These are phyloP conservation scores for Magnolia sinica DNA, from an alignment of 164 flowering plant species.

Conservation along the genomic window DNA sequence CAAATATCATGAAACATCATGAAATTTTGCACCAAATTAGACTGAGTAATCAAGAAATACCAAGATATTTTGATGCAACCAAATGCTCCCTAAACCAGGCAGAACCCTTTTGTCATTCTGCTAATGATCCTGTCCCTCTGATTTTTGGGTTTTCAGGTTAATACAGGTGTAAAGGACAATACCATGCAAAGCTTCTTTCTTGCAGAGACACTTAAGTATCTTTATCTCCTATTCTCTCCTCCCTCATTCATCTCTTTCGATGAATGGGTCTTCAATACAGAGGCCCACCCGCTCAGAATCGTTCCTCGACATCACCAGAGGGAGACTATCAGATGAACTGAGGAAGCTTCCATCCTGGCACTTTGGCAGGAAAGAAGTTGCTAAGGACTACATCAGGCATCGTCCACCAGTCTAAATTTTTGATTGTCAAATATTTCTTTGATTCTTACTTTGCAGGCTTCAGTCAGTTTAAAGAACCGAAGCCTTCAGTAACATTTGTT, in stretches of 20 bases:
- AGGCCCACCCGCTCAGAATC: slow-evolving; percentile 92
- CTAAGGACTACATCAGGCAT: too few species aligned
- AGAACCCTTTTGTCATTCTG: too few species aligned
- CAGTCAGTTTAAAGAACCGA: too few species aligned
- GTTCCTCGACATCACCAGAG: slow-evolving; percentile 35
- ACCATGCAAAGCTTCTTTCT: slow-evolving; percentile 98
- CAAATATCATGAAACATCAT: too few species aligned
- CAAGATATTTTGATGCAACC: too few species aligned
- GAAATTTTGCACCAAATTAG: too few species aligned
- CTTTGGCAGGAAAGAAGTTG: slow-evolving; percentile 57
- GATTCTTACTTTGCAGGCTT: too few species aligned
- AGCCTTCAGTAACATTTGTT: too few species aligned
- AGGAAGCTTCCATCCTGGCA: slow-evolving; percentile 29
- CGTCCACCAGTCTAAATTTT: too few species aligned
- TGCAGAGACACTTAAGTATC: slow-evolving; percentile 92
- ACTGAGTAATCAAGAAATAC: too few species aligned
- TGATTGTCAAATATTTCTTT: too few species aligned
- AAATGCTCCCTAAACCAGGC: too few species aligned
- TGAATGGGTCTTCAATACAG: slow-evolving; percentile 96
- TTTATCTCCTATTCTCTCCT: slow-evolving; percentile 88
- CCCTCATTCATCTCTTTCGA: slow-evolving; percentile 69
- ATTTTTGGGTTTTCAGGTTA: slow-evolving; percentile 43
- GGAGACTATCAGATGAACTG: slow-evolving; percentile 15
- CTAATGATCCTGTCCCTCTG: neutral
- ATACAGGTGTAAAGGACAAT: slow-evolving; percentile 78